Base-by-base conservation (phyloP, 2,329 filamentous ascomycete genomes). In the Fusarium protoensiforme region DNA sequence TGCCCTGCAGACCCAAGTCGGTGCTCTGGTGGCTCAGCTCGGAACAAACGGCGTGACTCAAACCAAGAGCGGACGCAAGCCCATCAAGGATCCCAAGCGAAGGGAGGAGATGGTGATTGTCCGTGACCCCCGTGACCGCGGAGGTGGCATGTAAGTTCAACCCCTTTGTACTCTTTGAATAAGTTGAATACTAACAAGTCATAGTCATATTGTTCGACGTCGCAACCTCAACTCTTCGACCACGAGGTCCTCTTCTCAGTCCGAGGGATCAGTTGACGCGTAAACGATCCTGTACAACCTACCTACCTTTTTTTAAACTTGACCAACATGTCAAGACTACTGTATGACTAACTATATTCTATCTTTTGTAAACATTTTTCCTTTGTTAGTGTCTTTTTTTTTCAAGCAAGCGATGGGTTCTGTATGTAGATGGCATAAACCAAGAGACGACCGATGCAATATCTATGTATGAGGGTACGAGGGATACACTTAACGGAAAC, bases 91-190 rank as follows among this genome's bases (percentile, higher is more conserved):
- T 61, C 64, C 74, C 35, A 78, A 78, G 69, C 66, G 68, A 6
- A 72, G 68, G 29, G 74, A 78, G 36, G 77, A 78, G 29, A 54
- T 78, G 27, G 75, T 78, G 7, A 73, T 78, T 41, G 77, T 78
- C 27, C 68, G 77, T 11, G 77, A 78, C 48, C 72, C 77, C 36
- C 58, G 70, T 7, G 68, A 74, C 29, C 69, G 71, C 53, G 69
- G 68, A 22, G 69, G 73, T 29, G 77, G 68, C 64, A 72, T 78
- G 77, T 76, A 68, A 76, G 77, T 75, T 14, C 1, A 11, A 38
- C 20, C 7, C n/a, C 1, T n/a, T 0, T 18, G 7, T 5, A 24
- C 0, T 14, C 0, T 24, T 13, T 18, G 14, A 3, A 16, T 2
- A 8, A 22, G 5, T 20, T 10, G 11, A 8, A 18, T 48, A 41